Evolutionary conservation across 23 red algal species (phyloP).

Genomic region (Pyropia yezoensis): DNA sequence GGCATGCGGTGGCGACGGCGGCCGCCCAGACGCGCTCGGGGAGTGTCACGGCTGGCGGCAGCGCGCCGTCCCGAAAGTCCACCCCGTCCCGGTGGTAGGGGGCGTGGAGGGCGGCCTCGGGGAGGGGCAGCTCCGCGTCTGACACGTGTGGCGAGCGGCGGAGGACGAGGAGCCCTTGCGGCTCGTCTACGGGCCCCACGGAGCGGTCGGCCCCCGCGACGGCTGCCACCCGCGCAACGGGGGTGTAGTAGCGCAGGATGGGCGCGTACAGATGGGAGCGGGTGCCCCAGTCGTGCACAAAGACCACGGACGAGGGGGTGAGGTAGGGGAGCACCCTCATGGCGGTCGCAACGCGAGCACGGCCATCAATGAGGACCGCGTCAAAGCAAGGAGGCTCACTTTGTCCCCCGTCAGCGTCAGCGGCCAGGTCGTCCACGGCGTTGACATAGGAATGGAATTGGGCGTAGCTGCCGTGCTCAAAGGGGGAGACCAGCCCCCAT

Average conservation of each 20-base stretch:
- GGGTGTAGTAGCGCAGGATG: constrained; percentile 37
- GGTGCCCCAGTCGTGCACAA: constrained; percentile 51
- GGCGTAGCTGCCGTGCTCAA: constrained; percentile 42
- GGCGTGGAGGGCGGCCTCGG: too few species aligned
- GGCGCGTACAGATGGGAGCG: constrained; percentile 19
- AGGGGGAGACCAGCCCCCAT: constrained; percentile 32
- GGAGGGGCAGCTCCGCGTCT: too few species aligned
- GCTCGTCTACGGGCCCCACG: constrained; percentile 46
- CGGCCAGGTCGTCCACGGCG: constrained; percentile 15
- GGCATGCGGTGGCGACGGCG: too few species aligned
- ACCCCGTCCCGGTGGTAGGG: too few species aligned
- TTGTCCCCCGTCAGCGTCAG: background rate
- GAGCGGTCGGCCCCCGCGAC: constrained; percentile 6
- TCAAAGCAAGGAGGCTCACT: constrained; percentile 6
- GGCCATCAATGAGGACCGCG: constrained; percentile 51
- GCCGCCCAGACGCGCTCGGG: too few species aligned
- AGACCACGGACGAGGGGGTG: constrained; percentile 24
- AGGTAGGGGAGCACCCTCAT: constrained; percentile 23
- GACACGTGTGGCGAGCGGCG: background rate
- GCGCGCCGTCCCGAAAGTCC: too few species aligned
- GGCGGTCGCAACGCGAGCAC: constrained; percentile 43
- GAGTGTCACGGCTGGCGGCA: too few species aligned
- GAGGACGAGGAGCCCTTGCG: constrained; percentile 54
- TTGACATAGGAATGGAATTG: constrained; percentile 63
- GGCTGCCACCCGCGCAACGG: constrained; percentile 39